These are phyloP conservation scores for Dimargaris xerosporica DNA, from an alignment of 192 early-diverging fungal genomes.

Conservation along the genomic window DNA sequence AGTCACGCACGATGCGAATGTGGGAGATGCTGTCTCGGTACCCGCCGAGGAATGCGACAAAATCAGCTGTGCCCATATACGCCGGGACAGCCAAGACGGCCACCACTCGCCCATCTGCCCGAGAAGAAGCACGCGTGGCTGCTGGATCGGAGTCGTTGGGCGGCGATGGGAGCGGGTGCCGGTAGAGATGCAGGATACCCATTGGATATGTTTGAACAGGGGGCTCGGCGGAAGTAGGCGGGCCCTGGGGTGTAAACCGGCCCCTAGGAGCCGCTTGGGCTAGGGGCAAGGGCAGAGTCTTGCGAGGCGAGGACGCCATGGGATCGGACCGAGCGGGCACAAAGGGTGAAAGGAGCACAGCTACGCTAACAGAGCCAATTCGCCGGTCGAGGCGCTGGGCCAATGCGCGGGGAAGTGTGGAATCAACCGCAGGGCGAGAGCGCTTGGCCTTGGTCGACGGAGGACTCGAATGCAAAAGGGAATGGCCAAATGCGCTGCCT, in stretches of 20 bases:
- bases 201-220: not conserved
- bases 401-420: too few relatives aligned
- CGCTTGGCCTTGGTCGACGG: too few relatives aligned
- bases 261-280: not conserved
- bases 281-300: not conserved
- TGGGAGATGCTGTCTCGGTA: constrained; percentile 51
- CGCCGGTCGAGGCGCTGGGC: too few relatives aligned
- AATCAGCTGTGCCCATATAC: constrained; percentile 80
- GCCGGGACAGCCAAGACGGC: constrained; percentile 75
- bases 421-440: too few relatives aligned
- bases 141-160: constrained; percentile 9
- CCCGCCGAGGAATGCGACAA: constrained; percentile 69
- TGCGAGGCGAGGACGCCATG: too few relatives aligned
- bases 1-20: constrained; percentile 63
- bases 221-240: not conserved
- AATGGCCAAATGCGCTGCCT: too few relatives aligned
- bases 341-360: too few relatives aligned
- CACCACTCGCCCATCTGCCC: constrained; percentile 25
- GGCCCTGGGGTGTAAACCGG: not conserved
- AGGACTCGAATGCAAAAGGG: too few relatives aligned
- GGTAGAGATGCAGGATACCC: constrained; percentile 54
- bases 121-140: constrained; percentile 15
- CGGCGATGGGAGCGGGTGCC: constrained; percentile 20
- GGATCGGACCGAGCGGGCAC: too few relatives aligned
- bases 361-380: too few relatives aligned